Percentiles rank a stretch among this genome's conserved stretches.
These are phyloP conservation scores for Takashimella tepidaria DNA, from an alignment of 1,284 basidiomycete genomes.

Conservation along the genomic window DNA sequence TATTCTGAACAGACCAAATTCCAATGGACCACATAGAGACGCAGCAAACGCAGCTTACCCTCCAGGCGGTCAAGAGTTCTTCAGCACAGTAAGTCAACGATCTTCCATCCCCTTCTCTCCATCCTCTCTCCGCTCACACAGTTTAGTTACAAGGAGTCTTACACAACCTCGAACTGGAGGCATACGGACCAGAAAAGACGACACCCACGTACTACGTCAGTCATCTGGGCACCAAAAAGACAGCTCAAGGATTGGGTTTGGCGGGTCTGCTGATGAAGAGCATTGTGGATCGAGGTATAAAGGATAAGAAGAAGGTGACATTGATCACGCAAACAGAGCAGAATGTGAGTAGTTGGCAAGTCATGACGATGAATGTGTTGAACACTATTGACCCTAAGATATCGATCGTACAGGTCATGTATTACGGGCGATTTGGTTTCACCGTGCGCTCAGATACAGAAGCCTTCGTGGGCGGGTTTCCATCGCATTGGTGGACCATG, in stretches of 20 bases:
- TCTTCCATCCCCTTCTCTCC: too few species aligned
- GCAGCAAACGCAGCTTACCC: not conserved
- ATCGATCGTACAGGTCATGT: not conserved
- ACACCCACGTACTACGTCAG: not conserved
- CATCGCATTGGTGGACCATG: not conserved
- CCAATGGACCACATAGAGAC: not conserved
- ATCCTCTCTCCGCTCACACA: too few species aligned
- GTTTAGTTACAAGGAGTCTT: too few species aligned
- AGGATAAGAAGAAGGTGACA: not conserved
- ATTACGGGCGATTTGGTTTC: not conserved
- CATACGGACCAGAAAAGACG: not conserved
- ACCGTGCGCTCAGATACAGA: not conserved
- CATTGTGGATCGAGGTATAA: not conserved
- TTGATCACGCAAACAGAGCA: not conserved
- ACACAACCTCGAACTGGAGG: not conserved
- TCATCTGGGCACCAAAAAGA: not conserved
- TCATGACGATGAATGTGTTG: not conserved
- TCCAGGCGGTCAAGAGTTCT: not conserved
- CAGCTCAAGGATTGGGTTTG: not conserved
- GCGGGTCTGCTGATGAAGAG: not conserved
- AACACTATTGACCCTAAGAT: not conserved
- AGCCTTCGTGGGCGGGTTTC: not conserved
- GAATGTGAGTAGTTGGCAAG: not conserved
- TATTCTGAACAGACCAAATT: not conserved
- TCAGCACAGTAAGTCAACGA: not conserved